These are phyloP conservation scores for Ganoderma sinense DNA, from an alignment of 1,284 basidiomycete genomes.

Conservation along the genomic window DNA sequence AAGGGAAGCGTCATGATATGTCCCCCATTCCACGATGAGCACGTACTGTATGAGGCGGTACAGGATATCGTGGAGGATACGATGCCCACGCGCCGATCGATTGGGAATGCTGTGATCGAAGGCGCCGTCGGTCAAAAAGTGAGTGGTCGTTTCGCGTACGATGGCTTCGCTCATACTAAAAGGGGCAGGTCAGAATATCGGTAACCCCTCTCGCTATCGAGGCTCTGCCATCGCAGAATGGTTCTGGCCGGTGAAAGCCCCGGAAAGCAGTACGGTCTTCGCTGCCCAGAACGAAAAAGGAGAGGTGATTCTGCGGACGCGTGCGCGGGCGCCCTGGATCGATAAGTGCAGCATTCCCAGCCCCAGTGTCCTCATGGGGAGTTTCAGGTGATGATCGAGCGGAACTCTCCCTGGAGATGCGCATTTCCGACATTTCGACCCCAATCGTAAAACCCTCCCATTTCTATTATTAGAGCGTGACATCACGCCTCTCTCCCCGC, in stretches of 20 bases:
- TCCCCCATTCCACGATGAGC: neutral
- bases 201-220: neutral
- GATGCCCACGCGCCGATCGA: neutral
- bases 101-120: neutral
- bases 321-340: conserved; percentile 12
- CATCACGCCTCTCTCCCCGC: conserved; percentile 21
- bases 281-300: conserved; percentile 17
- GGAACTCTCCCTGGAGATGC: conserved; percentile 12
- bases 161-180: neutral
- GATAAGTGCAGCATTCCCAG: conserved; percentile 8
- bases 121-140: neutral
- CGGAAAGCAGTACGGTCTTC: conserved; percentile 23
- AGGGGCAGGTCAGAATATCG: neutral
- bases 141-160: conserved; percentile 1
- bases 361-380: conserved; percentile 16
- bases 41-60: neutral
- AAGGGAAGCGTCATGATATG: neutral
- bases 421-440: conserved; percentile 11
- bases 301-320: conserved; percentile 12
- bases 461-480: conserved; percentile 29
- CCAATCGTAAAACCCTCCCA: conserved; percentile 12
- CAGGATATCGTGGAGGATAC: neutral
- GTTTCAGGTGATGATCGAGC: conserved; percentile 30
- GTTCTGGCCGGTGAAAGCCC: conserved; percentile 11
- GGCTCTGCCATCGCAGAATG: neutral